Evolutionary conservation across 2,329 filamentous ascomycete genomes (phyloP).

Genomic region (Fusarium coicis): DNA sequence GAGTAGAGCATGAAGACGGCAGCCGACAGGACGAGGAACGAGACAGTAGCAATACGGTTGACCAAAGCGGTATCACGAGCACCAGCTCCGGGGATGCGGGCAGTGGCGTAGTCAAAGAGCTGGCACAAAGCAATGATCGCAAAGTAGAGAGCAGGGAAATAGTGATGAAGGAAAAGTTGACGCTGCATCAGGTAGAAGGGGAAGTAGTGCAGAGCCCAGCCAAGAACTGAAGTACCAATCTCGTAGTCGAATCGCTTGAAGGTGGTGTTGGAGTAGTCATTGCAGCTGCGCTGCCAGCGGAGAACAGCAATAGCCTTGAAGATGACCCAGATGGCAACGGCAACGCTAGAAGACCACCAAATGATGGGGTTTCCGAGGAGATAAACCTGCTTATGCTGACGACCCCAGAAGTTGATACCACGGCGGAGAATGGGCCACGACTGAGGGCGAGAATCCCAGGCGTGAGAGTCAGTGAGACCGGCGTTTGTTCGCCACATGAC

Average conservation of each 20-base stretch:
- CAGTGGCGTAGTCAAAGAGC: constrained; percentile 85
- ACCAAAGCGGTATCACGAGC: constrained; percentile 74
- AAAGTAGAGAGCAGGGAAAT: constrained; percentile 97
- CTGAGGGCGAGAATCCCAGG: constrained; percentile 94
- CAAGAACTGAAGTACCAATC: constrained; percentile 87
- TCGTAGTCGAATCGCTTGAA: constrained; percentile 99
- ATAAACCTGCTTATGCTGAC: constrained; percentile 93
- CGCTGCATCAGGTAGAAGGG: constrained; percentile 98
- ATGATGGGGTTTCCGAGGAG: constrained; percentile 94
- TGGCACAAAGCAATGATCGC: constrained; percentile 90
- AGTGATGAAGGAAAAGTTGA: constrained; percentile 98
- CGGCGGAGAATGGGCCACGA: constrained; percentile 93
- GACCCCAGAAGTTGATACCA: constrained; percentile 99
- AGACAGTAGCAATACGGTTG: constrained; percentile 77
- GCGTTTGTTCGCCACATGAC: constrained; percentile 99
- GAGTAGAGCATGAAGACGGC: constrained; percentile 86
- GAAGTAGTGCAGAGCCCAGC: constrained; percentile 98
- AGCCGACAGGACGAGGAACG: constrained; percentile 79
- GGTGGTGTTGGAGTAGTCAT: constrained; percentile 81
- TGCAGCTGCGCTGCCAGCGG: constrained; percentile 92
- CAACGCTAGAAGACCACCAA: constrained; percentile 89
- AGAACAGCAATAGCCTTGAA: constrained; percentile 92
- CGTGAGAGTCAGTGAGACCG: constrained; percentile 93
- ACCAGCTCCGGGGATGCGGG: constrained; percentile 75
- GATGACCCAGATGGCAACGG: constrained; percentile 78